phyloP scores from a whole-genome alignment of 345 rosid genomes.

The Crucihimalaya himalaica region DNA sequence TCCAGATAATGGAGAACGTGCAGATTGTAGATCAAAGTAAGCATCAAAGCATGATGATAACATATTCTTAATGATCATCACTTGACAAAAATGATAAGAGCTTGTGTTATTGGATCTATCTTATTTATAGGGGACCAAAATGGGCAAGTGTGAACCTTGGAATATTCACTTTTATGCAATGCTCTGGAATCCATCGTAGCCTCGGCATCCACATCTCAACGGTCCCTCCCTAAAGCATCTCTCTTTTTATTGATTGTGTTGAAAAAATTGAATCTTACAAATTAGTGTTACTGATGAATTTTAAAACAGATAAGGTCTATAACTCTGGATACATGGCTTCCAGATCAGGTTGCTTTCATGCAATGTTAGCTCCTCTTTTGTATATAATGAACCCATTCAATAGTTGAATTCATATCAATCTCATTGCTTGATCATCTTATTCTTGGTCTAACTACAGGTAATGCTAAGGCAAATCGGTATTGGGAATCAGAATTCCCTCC shows the following conservation, averaged over 20 bases:
- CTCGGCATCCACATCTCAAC: slow-evolving; percentile 97
- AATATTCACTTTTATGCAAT: slow-evolving; percentile 94
- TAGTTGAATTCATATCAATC: not conserved
- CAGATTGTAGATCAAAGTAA: slow-evolving; percentile 95
- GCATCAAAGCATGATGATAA: slow-evolving; percentile 11
- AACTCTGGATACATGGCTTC: slow-evolving; percentile 98
- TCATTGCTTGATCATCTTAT: not conserved
- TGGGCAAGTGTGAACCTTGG: slow-evolving; percentile 99
- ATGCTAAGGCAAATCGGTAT: slow-evolving; percentile 70
- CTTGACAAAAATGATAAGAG: not conserved
- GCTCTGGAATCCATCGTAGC: slow-evolving; percentile 91
- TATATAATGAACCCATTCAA: not conserved
- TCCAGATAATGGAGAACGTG: slow-evolving; percentile 89
- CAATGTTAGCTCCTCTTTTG: slow-evolving; percentile 59
- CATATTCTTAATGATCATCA: not conserved
- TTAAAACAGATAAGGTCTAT: slow-evolving; percentile 78
- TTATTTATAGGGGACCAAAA: slow-evolving; percentile 70
- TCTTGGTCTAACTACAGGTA: slow-evolving; percentile 66
- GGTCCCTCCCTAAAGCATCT: slow-evolving; percentile 40
- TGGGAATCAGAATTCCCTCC: slow-evolving; percentile 98
- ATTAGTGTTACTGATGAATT: not conserved
- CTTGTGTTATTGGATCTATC: slow-evolving; percentile 21
- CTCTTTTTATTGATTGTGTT: slow-evolving; percentile 4
- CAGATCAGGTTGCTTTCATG: slow-evolving; percentile 82
- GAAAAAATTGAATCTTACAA: not conserved